Percentiles rank a stretch among this genome's conserved stretches.
phyloP scores from a whole-genome alignment of 163 green algal species.

The Scenedesmus sp. region DNA sequence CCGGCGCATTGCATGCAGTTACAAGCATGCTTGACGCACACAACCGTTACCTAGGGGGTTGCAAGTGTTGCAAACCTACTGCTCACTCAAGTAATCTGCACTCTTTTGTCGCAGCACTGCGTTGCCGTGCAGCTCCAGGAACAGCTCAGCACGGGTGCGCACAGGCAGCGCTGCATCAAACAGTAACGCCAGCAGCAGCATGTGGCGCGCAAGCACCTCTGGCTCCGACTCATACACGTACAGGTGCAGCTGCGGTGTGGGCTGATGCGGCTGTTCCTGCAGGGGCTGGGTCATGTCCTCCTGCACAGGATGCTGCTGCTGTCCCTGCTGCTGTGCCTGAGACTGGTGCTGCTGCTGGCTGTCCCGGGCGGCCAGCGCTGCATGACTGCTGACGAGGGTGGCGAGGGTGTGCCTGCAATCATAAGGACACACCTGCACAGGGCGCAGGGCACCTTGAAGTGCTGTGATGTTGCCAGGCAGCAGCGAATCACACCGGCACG shows the following conservation, averaged over 20 bases:
- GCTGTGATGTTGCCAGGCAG: not conserved
- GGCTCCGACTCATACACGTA: conserved; percentile 77
- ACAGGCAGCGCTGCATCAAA: conserved; percentile 66
- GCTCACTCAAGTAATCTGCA: conserved; percentile 67
- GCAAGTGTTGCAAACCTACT: not conserved
- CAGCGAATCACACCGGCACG: not conserved
- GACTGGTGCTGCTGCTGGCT: not conserved
- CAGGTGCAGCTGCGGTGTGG: conserved; percentile 64
- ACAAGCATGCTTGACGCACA: not conserved
- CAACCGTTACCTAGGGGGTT: too few relatives aligned
- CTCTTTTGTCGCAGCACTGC: conserved; percentile 67
- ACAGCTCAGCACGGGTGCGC: conserved; percentile 62
- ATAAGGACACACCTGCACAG: conserved; percentile 67
- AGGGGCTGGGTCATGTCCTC: not conserved
- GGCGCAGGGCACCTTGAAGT: not conserved
- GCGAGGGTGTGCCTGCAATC: conserved; percentile 68
- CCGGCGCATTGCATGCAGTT: not conserved
- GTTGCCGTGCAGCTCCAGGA: conserved; percentile 83
- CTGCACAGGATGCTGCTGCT: conserved; percentile 19
- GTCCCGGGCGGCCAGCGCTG: conserved; percentile 2
- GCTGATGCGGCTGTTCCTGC: conserved; percentile 3
- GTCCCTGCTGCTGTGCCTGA: not conserved
- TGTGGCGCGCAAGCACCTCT: conserved; percentile 74
- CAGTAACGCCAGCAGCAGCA: conserved; percentile 76
- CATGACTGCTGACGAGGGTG: conserved; percentile 62